Evolutionary conservation across 176 grass and related monocot species (phyloP), one percentile per base, ranked within the genome.

Genomic region (Musa acuminata): DNA sequence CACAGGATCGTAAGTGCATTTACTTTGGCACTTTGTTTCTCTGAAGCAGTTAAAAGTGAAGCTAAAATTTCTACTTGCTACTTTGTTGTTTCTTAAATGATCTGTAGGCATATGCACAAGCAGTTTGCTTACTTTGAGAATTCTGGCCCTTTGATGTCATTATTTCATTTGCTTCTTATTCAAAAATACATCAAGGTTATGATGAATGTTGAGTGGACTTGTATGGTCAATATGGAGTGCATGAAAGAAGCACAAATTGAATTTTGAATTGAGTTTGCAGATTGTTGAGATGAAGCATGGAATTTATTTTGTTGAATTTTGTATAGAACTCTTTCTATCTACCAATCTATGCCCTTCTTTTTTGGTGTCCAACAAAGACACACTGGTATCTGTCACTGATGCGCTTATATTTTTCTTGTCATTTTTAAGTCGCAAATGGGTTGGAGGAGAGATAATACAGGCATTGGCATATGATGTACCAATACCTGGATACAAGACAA

Each of bases 401-500:
- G 24, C 8, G 57, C 22, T 43, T 43, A 43, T 43, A 43, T 78
- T 21, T 2, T 43, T 79, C 52, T 71, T 79, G 49, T 16, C 22
- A 80, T 4, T 24, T 75, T 27, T 73, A 70, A 98, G 94, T 74
- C 94, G 90, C 51, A 93, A 91, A 89, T 93, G 84, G 90, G 80
- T 49, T 1, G 95, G 88, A 52, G 95, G 95, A 89, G 95, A 99
- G 77, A 71, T 89, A 69, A 69, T 99, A 51, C 85, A 87, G 35
- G 95, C 95, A 71, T 75, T 99, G 67, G 95, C 95, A 78, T 94
- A 94, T 84, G 95, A 99, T 78, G 95, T 89, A 57, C 35, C 35
- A 43, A 43, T 43, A 75, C 95, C 95, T 84, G 95, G 95, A 72
- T 99, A 93, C 85, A 99, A 94, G 60, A 94, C 90, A 63, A 99